phyloP scores from a whole-genome alignment of 352 stramenopile species.

The Globisporangium spiculum region DNA sequence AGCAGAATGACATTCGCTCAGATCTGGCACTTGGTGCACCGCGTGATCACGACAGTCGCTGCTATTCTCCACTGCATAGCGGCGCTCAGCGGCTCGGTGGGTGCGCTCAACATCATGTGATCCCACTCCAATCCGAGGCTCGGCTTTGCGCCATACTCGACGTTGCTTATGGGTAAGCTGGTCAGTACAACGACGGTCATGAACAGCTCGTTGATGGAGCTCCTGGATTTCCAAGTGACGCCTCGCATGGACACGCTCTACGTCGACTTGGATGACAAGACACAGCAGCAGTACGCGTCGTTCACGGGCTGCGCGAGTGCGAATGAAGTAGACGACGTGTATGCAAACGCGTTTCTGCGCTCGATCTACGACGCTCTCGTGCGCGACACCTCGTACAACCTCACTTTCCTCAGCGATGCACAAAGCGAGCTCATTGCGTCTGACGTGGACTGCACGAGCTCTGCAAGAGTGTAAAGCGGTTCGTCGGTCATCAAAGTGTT shows the following conservation, averaged over 20 bases:
- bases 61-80: constrained; percentile 3
- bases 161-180: constrained; percentile 11
- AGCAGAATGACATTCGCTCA: background rate
- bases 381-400: constrained; percentile 15
- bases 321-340: constrained; percentile 2
- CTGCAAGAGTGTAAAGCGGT: background rate
- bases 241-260: constrained; percentile 11
- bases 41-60: background rate
- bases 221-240: constrained; percentile 12
- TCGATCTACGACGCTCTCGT: constrained; percentile 14
- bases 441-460: constrained; percentile 20
- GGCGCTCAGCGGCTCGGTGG: background rate
- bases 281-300: background rate
- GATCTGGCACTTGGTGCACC: background rate
- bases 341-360: constrained; percentile 16
- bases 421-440: constrained; percentile 34
- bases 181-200: constrained; percentile 20
- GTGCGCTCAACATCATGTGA: constrained; percentile 1
- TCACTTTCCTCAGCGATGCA: constrained; percentile 18
- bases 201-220: constrained; percentile 30
- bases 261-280: background rate
- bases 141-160: background rate
- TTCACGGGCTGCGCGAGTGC: background rate
- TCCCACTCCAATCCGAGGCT: background rate
- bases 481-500: constrained; percentile 2